Percentiles rank a stretch among this genome's conserved stretches.
Conservation (phyloP, 2,329 filamentous ascomycete species). For the Microdochium trichocladiopsis region DNA sequence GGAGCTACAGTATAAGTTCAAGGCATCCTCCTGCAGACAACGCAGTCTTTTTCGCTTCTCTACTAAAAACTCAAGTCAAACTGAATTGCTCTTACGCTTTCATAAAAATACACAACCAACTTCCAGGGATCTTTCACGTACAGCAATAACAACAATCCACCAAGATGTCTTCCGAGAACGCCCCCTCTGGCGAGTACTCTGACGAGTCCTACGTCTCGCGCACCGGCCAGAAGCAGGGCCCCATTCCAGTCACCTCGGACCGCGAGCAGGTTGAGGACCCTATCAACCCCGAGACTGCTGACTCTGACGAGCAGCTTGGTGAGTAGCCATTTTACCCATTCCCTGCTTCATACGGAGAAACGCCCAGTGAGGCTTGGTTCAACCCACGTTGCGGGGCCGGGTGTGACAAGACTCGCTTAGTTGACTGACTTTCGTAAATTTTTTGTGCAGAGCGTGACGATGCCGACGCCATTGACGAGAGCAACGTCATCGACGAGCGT, state of each 20-base stretch:
- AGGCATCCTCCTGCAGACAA: background rate
- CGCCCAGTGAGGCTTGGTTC: no score
- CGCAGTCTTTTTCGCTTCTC: background rate
- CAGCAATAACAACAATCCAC: background rate
- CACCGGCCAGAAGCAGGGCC: slow-evolving; percentile 17
- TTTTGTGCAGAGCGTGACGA: slow-evolving; percentile 23
- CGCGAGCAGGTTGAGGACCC: slow-evolving; percentile 22
- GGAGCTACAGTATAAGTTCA: background rate
- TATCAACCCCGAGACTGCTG: slow-evolving; percentile 18
- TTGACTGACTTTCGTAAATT: background rate
- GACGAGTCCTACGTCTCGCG: slow-evolving; percentile 27
- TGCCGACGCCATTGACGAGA: slow-evolving; percentile 25
- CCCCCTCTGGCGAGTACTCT: slow-evolving; percentile 11
- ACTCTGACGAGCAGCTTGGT: slow-evolving; percentile 27
- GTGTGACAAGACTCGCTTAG: no score
- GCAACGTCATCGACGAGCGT: slow-evolving; percentile 26
- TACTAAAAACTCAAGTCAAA: background rate
- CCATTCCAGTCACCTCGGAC: slow-evolving; percentile 24
- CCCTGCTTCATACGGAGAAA: no score
- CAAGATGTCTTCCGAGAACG: slow-evolving; percentile 11
- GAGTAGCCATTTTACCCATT: slow-evolving; percentile 3
- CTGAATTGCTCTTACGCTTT: no score
- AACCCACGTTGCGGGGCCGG: no score
- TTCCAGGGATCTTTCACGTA: background rate
- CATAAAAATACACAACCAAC: no score